Percentiles rank a stretch among this genome's conserved stretches.
These are phyloP conservation scores for Gossypium raimondii DNA, from an alignment of 345 rosid species.

Conservation along the genomic window DNA sequence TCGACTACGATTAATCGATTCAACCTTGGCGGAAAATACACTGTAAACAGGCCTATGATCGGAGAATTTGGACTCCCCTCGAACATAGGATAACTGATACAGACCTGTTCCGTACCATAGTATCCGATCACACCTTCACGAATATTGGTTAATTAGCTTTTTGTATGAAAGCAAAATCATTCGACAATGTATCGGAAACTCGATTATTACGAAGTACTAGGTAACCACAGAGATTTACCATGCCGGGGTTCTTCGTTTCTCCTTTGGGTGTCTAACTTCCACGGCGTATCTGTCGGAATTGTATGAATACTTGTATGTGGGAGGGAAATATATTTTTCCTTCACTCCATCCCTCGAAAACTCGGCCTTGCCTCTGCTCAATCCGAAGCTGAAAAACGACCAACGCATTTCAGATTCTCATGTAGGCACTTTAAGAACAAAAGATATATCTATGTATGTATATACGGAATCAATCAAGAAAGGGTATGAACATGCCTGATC, in stretches of 20 bases:
- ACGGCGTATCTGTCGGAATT: conserved; percentile 94
- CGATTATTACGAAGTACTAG: no score
- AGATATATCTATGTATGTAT: not conserved
- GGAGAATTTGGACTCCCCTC: conserved; percentile 96
- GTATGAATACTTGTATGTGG: conserved; percentile 94
- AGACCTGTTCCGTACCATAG: conserved; percentile 92
- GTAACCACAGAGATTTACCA: conserved; percentile 46
- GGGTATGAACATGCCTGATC: conserved; percentile 64
- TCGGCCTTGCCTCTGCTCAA: conserved; percentile 70
- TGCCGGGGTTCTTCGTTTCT: conserved; percentile 94
- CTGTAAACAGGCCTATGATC: conserved; percentile 97
- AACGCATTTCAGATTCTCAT: conserved; percentile 14
- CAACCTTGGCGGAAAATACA: conserved; percentile 78
- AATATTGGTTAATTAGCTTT: not conserved
- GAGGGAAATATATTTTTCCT: conserved; percentile 91
- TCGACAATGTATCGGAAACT: not conserved
- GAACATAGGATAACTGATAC: conserved; percentile 74
- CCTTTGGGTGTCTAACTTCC: conserved; percentile 74
- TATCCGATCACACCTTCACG: conserved; percentile 92
- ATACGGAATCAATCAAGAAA: not conserved
- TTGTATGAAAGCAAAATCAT: not conserved
- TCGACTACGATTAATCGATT: conserved; percentile 51
- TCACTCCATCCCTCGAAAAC: conserved; percentile 94
- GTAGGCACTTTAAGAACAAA: not conserved
- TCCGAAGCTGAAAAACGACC: conserved; percentile 50